Base-by-base conservation (phyloP, 2,329 filamentous ascomycete species). In the Nemania sp. region DNA sequence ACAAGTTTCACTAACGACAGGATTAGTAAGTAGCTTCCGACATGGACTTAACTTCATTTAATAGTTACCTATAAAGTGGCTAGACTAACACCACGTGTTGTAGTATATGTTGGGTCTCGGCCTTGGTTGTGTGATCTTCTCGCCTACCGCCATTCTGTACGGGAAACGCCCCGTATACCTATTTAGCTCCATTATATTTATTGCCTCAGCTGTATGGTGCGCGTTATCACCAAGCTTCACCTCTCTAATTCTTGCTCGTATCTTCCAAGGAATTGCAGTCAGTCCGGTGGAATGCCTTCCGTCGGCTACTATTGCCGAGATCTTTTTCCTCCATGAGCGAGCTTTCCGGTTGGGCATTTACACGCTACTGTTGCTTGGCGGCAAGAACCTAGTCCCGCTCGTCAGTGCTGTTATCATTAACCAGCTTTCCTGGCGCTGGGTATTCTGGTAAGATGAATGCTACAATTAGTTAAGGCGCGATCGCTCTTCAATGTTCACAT, bases 101-200 rank as follows among this genome's bases (percentile, higher is more conserved):
- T 10, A 67, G 65, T 98, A 93, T 82, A 98, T 98, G 94, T 86
- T 97, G 87, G 96, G 96, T 0, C 82, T 98, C 45, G 95, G 94
- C 1, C 74, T 98, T 0, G 95, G 95, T 1, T 93, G 90, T 20
- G 90, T 98, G 6, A 77, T 98, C 60, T 90, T 92, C 74, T 96
- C 93, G 0, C 96, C 95, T 0, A 98, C 94, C 0, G 95, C 95
- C 32, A 98, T 98, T 69, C 78, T 98, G 0, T 98, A 83, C 67
- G 96, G 95, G 1, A 98, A 98, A 80, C 87, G 95, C 13, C 94
- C 94, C 0, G 93, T 98, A 0, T 98, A 98, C 77, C 87, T 98
- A 24, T 85, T 86, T 29, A 90, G 93, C 20, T 88, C 92, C 35
- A 80, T 94, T 20, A 78, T 97, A n/a, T 97, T 97, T 77, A 87